Evolutionary conservation across 1,284 basidiomycete species (phyloP), one percentile per base, ranked within the genome.

Genomic region (Pulveroboletus sp.): DNA sequence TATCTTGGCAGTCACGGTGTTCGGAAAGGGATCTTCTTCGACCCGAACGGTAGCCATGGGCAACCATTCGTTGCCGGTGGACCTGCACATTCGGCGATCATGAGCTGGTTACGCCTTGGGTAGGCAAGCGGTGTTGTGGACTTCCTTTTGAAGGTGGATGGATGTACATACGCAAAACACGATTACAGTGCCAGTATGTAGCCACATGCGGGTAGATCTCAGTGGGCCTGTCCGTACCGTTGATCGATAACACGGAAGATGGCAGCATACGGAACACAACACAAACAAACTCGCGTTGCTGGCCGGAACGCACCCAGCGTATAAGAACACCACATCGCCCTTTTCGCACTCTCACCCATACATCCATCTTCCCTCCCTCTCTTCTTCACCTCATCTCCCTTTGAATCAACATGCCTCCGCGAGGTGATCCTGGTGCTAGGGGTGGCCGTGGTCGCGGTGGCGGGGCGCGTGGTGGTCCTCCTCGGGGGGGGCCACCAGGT

Each of bases 1-100:
- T 94, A 93, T 68, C 79, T 94, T 13, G 78, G 79, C 33, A 85
- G 83, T 53, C 89, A 93, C 67, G 91, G 92, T 6, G 77, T 93
- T 29, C 77, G 76, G 41, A 79, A 86, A 65, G 86, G 87, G 16
- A 73, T 94, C 7, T 83, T 81, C 73, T 89, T 83, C 65, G 84
- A 93, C 65, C 79, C 85, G 3, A 65, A 82, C 11, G 89, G 81
- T 7, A 78, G 76, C 4, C 91, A 94, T 67, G 91, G 91, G 1
- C 80, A 89, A 63, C 84, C 89, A 12, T 76, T 94, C 21, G 70
- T 84, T 29, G 75, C 73, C 41, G 81, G 81, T 42, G 77, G 84
- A 12, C 69, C 74, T 52, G 79, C 82, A 13, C 78, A 87, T 63
- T 71, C 77, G 24, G 74, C 81, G 63, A 82, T 94, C 53, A 73